Conservation (phyloP, 208 protist genomes). For the Jaenimonas drosophilae region DNA sequence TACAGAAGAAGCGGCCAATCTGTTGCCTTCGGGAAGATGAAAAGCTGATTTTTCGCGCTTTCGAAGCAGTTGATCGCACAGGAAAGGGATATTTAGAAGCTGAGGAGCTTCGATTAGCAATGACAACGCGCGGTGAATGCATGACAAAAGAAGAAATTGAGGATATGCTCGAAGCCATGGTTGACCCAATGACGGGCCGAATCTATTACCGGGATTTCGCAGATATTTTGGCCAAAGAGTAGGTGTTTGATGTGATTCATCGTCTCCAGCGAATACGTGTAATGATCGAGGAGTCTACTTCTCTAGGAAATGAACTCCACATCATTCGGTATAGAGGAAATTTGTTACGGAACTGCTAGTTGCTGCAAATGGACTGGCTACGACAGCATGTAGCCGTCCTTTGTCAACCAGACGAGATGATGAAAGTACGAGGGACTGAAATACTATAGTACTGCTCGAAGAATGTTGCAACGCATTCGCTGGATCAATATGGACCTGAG, state of each 20-base stretch:
- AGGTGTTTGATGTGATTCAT: slow-evolving; percentile 4
- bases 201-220: slow-evolving; percentile 80
- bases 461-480: no score
- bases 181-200: slow-evolving; percentile 57
- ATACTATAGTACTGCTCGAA: no score
- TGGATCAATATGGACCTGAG: no score
- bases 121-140: slow-evolving; percentile 41
- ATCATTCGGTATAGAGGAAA: no score
- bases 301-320: no score
- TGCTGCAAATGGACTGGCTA: no score
- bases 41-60: slow-evolving; percentile 52
- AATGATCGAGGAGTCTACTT: background rate
- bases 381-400: no score
- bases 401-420: no score
- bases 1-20: slow-evolving; percentile 7
- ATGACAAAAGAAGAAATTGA: slow-evolving; percentile 73
- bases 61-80: slow-evolving; percentile 48
- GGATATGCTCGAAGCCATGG: slow-evolving; percentile 62
- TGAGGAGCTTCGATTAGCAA: slow-evolving; percentile 41
- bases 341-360: no score
- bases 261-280: no score
- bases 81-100: slow-evolving; percentile 57
- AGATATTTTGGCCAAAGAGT: slow-evolving; percentile 64
- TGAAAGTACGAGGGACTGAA: no score
- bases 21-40: slow-evolving; percentile 44